These are phyloP conservation scores for Geotrichum carabidarum DNA, from an alignment of 1,139 yeast species.

Conservation along the genomic window DNA sequence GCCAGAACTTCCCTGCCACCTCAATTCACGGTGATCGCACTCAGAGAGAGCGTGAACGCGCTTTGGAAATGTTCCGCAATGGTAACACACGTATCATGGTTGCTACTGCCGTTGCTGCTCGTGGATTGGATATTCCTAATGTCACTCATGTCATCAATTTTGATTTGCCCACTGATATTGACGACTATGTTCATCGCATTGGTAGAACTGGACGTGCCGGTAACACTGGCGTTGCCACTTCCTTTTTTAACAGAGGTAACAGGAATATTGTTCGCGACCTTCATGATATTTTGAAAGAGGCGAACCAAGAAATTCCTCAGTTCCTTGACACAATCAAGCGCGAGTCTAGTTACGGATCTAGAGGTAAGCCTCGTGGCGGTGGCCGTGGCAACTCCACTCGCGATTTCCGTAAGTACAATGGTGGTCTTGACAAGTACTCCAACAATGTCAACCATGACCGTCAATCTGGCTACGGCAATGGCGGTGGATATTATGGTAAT, in stretches of 20 bases:
- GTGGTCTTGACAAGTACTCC: slow-evolving; percentile 34
- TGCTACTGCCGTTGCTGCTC: slow-evolving; percentile 98
- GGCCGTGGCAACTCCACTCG: slow-evolving; percentile 29
- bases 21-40: slow-evolving; percentile 99
- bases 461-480: slow-evolving; percentile 16
- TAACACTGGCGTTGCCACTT: slow-evolving; percentile 95
- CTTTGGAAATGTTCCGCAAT: slow-evolving; percentile 78
- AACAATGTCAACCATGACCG: slow-evolving; percentile 32
- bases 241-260: slow-evolving; percentile 96
- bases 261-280: slow-evolving; percentile 84
- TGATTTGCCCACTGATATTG: slow-evolving; percentile 94
- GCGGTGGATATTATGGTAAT: slow-evolving; percentile 4
- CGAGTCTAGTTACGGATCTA: slow-evolving; percentile 59
- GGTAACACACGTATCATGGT: slow-evolving; percentile 90
- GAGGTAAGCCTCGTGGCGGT: slow-evolving; percentile 49
- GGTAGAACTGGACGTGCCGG: slow-evolving; percentile 99
- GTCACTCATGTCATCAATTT: slow-evolving; percentile 96
- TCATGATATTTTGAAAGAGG: slow-evolving; percentile 83
- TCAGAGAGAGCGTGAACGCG: slow-evolving; percentile 96
- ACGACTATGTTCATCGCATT: slow-evolving; percentile 97
- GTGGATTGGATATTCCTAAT: slow-evolving; percentile 99
- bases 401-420: slow-evolving; percentile 39
- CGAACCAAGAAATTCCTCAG: slow-evolving; percentile 94
- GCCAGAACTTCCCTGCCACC: slow-evolving; percentile 91
- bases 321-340: slow-evolving; percentile 77